Evolutionary conservation across 2,329 filamentous ascomycete species (phyloP), one percentile per base, ranked within the genome.

Genomic region (Macroventuria anomochaeta): DNA sequence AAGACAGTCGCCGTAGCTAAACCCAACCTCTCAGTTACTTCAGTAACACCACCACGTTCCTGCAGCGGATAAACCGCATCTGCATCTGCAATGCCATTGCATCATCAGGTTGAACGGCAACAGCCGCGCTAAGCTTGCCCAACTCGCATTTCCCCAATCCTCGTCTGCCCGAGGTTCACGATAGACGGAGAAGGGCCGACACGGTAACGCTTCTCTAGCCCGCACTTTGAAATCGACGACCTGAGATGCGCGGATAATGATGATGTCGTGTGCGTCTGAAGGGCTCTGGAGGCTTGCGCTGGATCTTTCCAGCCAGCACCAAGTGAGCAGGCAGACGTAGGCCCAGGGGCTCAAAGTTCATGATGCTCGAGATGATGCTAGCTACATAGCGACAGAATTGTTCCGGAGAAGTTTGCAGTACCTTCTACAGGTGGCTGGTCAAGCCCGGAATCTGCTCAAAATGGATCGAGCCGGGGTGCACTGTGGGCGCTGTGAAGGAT

Each of bases 251-350:
- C 21, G 20, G 39, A 20, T 39, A 31, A 40, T 39, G 23, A 54
- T 54, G 51, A 54, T 54, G 51, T 49, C 44, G 51, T 40, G 39
- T 34, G 51, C 51, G 23, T 44, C 17, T 39, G 26, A 26, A 48
- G 15, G 28, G 33, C 33, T 34, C 28, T 34, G 34, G 21, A 43
- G 38, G 51, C 44, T 47, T 48, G 44, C 28, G 33, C 28, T 32
- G 31, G 17, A 28, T n/a, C 13, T 40, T 29, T 23, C 33, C 39
- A 20, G 41, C 48, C 34, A 44, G 33, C 15, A 10, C 10, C 15
- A 4, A 33, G 28, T 15, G 34, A 21, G 39, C 28, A 23, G 21
- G n/a, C 25, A 48, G 23, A 51, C 43, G 33, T 43, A 48, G 32
- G 26, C 43, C 43, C 38, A 48, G 33, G 33, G 20, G 11, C 6